A percentile compares a stretch with the other conserved stretches of the same genome.
phyloP scores from a whole-genome alignment of 257 asterid species.

The Solanum infundibuliforme region DNA sequence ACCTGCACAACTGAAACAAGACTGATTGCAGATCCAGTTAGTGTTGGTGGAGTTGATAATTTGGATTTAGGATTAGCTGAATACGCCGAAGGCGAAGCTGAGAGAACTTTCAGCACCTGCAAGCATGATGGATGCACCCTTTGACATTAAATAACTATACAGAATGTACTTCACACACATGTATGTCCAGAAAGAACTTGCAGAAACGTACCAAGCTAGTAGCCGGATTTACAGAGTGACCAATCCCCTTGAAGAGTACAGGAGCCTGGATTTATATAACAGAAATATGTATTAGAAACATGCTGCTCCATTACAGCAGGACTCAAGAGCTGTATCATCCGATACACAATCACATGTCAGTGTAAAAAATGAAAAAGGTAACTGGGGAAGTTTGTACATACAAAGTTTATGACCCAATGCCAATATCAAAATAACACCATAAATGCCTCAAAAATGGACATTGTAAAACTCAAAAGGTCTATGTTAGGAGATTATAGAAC shows the following conservation, averaged over 20 bases:
- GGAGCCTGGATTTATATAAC: conserved; percentile 49
- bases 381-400: neutral
- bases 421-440: neutral
- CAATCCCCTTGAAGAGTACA: conserved; percentile 74
- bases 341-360: neutral
- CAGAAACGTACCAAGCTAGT: conserved; percentile 54
- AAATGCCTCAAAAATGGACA: neutral
- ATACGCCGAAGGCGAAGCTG: conserved; percentile 82
- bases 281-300: neutral
- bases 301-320: neutral
- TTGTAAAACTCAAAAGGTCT: neutral
- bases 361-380: neutral
- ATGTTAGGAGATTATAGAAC: neutral
- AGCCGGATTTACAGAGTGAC: conserved; percentile 70
- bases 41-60: conserved; percentile 61
- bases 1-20: conserved; percentile 88
- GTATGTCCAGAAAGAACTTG: neutral
- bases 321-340: neutral
- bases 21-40: conserved; percentile 64
- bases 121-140: conserved; percentile 5
- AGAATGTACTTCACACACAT: neutral
- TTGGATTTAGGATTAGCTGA: conserved; percentile 66
- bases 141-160: neutral
- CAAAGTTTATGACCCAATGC: neutral
- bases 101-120: conserved; percentile 62